These are phyloP conservation scores for Rhinocladiella mackenziei DNA, from an alignment of 2,329 filamentous ascomycete genomes.

Conservation along the genomic window DNA sequence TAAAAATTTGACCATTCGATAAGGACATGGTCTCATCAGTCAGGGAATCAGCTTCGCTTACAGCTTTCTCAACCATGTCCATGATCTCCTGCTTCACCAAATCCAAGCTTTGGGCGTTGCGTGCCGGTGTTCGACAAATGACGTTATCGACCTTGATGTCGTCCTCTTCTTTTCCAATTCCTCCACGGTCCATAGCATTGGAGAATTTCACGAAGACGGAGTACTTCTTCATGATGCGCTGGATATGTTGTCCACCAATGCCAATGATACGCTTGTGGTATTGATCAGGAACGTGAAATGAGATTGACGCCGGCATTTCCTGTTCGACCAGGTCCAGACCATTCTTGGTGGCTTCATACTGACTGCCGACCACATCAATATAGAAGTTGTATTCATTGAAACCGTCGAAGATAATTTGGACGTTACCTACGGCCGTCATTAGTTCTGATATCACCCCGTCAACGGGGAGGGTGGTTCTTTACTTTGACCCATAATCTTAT, in stretches of 20 bases:
- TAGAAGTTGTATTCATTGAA: conserved; percentile 99
- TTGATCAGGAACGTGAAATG: conserved; percentile 97
- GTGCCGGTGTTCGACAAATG: conserved; percentile 93
- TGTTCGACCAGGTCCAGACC: conserved; percentile 91
- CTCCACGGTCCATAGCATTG: conserved; percentile 95
- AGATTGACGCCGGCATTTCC: conserved; percentile 98
- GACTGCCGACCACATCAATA: conserved; percentile 89
- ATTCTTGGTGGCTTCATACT: conserved; percentile 91
- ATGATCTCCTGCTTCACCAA: conserved; percentile 98
- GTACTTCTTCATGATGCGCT: conserved; percentile 99
- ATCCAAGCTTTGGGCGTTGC: conserved; percentile 94
- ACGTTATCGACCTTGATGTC: conserved; percentile 99
- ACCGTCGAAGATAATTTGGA: conserved; percentile 97
- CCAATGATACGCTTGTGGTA: conserved; percentile 99
- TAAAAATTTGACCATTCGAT: conserved; percentile 36
- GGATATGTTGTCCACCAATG: conserved; percentile 96
- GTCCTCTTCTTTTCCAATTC: conserved; percentile 91
- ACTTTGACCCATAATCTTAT: conserved; percentile 99
- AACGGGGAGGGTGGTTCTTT: conserved; percentile 33
- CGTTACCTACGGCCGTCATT: conserved; percentile 59
- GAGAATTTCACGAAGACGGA: conserved; percentile 99
- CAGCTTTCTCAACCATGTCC: conserved; percentile 96
- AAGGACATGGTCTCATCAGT: conserved; percentile 18
- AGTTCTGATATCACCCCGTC: conserved; percentile 5
- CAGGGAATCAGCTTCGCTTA: conserved; percentile 43